phyloP scores from a whole-genome alignment of 768 basidiomycete species.

The Tricholomella constricta region DNA sequence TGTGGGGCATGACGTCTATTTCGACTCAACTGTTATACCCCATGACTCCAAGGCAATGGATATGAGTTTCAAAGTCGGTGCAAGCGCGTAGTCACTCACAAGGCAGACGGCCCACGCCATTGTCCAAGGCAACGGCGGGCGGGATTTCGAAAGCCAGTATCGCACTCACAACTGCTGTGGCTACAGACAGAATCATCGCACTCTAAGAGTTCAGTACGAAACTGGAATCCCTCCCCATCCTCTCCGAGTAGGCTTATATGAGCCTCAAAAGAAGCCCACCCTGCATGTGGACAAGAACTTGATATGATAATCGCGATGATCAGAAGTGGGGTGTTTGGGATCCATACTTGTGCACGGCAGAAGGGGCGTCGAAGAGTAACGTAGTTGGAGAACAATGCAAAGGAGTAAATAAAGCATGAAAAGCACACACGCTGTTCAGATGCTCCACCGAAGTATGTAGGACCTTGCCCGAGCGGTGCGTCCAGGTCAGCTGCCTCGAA shows the following conservation, averaged over 20 bases:
- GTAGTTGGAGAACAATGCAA: background rate
- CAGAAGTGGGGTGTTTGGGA: background rate
- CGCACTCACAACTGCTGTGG: background rate
- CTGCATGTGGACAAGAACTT: background rate
- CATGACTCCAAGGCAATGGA: slow-evolving; percentile 42
- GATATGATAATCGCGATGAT: background rate
- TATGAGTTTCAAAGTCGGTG: background rate
- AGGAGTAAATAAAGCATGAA: background rate
- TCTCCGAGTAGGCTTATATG: background rate
- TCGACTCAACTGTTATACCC: slow-evolving; percentile 63
- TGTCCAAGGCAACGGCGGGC: slow-evolving; percentile 6
- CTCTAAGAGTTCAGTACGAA: background rate
- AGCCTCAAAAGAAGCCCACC: background rate
- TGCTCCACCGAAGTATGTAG: slow-evolving; percentile 5
- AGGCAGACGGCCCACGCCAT: slow-evolving; percentile 42
- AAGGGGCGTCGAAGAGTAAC: slow-evolving; percentile 1
- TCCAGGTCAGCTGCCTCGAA: slow-evolving; percentile 8
- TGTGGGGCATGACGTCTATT: slow-evolving; percentile 1
- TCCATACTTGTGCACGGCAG: slow-evolving; percentile 4
- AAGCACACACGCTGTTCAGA: slow-evolving; percentile 5
- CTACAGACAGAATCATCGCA: background rate
- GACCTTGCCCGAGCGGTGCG: background rate
- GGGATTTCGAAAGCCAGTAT: background rate
- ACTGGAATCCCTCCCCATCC: background rate
- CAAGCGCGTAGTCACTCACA: slow-evolving; percentile 24